phyloP scores from a whole-genome alignment of 163 green algal genomes.

The Chloromonas sp. region DNA sequence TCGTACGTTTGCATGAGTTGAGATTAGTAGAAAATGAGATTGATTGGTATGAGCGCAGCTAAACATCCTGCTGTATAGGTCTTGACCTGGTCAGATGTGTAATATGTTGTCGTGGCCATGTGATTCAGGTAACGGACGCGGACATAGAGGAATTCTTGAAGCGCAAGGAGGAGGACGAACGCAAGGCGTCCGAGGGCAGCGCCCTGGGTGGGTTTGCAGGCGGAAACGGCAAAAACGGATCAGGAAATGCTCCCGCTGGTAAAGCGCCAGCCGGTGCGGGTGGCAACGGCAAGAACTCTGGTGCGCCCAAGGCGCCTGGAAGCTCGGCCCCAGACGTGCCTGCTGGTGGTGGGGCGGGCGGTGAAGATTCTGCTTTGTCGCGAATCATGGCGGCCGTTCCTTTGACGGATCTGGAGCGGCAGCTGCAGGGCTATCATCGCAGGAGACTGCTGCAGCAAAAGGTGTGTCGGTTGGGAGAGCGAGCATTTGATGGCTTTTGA shows the following conservation, averaged over 20 bases:
- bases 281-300: not conserved
- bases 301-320: not conserved
- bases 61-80: too few relatives aligned
- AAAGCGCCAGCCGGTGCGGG: not conserved
- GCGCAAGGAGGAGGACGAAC: constrained; percentile 27
- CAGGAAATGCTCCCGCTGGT: not conserved
- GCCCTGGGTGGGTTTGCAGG: constrained; percentile 34
- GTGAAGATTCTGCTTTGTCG: constrained; percentile 23
- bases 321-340: too few relatives aligned
- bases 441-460: not conserved
- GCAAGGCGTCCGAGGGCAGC: constrained; percentile 26
- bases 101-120: not conserved
- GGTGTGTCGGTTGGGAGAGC: too few relatives aligned
- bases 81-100: not conserved
- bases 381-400: constrained; percentile 35
- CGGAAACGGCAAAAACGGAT: not conserved
- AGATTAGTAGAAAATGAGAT: too few relatives aligned
- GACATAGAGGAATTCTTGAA: constrained; percentile 37
- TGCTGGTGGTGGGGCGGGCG: not conserved
- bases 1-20: too few relatives aligned
- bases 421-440: constrained; percentile 23
- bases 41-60: too few relatives aligned
- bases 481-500: too few relatives aligned
- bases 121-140: constrained; percentile 31
- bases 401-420: constrained; percentile 33